Percentiles rank a stretch among this genome's conserved stretches.
Evolutionary conservation across 2,329 filamentous ascomycete genomes (phyloP).

Genomic region (Cladosporium cucumerinum): DNA sequence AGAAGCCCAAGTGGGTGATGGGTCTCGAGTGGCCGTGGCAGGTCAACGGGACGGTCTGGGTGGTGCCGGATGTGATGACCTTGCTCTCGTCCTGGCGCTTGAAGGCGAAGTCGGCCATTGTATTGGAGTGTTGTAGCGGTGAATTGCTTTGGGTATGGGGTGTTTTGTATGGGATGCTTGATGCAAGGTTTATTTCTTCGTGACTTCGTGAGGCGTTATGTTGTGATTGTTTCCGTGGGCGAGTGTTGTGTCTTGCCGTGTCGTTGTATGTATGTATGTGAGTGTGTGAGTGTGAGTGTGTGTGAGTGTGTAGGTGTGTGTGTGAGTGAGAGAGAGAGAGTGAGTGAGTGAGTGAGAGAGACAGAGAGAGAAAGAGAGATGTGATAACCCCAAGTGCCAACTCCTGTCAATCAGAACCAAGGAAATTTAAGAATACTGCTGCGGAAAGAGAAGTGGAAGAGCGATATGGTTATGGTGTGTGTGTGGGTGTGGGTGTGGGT

Average conservation of each 20-base stretch:
- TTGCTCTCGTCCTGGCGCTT: slow-evolving; percentile 33
- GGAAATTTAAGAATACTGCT: neutral
- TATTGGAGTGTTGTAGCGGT: neutral
- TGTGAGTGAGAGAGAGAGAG: neutral
- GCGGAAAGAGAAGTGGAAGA: neutral
- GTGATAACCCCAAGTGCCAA: neutral
- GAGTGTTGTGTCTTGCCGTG: neutral
- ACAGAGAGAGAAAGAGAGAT: too few relatives aligned
- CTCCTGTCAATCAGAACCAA: slow-evolving; percentile 2
- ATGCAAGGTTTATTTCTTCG: slow-evolving; percentile 3
- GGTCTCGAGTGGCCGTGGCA: slow-evolving; percentile 93
- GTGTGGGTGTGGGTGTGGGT: too few relatives aligned
- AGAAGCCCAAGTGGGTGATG: slow-evolving; percentile 88
- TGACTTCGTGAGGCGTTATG: slow-evolving; percentile 9
- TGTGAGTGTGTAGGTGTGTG: neutral
- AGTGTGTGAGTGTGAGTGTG: neutral
- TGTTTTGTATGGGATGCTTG: neutral
- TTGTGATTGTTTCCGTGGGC: neutral
- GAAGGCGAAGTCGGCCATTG: slow-evolving; percentile 36
- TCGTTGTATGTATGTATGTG: neutral
- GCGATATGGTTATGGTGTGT: too few relatives aligned
- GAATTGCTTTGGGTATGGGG: neutral
- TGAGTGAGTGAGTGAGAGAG: too few relatives aligned
- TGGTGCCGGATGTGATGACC: slow-evolving; percentile 34
- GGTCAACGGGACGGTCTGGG: slow-evolving; percentile 77